Percentiles rank a stretch among this genome's conserved stretches.
Evolutionary conservation across 129 eudicot species (phyloP).

Genomic region (Flaveria robusta): DNA sequence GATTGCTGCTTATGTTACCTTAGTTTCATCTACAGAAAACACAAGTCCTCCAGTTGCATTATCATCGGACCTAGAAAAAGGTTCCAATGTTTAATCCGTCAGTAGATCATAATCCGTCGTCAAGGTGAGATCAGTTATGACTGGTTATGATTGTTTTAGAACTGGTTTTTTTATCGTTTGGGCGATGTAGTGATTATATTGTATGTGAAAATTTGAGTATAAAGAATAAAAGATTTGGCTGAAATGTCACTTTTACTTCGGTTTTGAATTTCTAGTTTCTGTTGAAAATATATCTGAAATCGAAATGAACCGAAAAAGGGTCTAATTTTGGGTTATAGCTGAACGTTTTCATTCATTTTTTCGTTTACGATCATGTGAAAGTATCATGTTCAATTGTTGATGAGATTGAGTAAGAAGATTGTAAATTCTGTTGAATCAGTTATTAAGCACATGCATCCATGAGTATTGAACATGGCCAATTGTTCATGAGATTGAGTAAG

Average conservation of each 20-base stretch:
- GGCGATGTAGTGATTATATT: not conserved
- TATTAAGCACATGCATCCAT: too few species aligned
- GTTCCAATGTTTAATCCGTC: conserved; percentile 7
- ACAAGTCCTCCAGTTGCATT: conserved; percentile 4
- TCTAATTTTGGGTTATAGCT: not conserved
- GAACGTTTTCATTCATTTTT: not conserved
- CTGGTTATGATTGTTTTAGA: not conserved
- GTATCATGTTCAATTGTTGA: too few species aligned
- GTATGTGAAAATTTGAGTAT: not conserved
- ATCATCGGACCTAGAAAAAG: conserved; percentile 26
- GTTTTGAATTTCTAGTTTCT: not conserved
- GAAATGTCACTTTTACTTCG: not conserved
- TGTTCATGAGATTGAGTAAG: conserved; percentile 15
- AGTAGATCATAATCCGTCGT: not conserved
- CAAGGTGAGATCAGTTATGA: not conserved
- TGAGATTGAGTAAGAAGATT: too few species aligned
- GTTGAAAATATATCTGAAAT: not conserved
- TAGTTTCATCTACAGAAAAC: conserved; percentile 9
- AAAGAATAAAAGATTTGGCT: not conserved
- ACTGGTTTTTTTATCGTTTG: not conserved
- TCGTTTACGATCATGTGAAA: not conserved
- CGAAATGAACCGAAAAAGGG: not conserved
- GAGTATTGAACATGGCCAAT: too few species aligned
- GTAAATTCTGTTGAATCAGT: too few species aligned
- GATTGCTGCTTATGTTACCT: conserved; percentile 28